A percentile compares a stretch with the other conserved stretches of the same genome.
These are phyloP conservation scores for Brasilioporus rufonigricans DNA, from an alignment of 768 basidiomycete genomes.

Conservation along the genomic window DNA sequence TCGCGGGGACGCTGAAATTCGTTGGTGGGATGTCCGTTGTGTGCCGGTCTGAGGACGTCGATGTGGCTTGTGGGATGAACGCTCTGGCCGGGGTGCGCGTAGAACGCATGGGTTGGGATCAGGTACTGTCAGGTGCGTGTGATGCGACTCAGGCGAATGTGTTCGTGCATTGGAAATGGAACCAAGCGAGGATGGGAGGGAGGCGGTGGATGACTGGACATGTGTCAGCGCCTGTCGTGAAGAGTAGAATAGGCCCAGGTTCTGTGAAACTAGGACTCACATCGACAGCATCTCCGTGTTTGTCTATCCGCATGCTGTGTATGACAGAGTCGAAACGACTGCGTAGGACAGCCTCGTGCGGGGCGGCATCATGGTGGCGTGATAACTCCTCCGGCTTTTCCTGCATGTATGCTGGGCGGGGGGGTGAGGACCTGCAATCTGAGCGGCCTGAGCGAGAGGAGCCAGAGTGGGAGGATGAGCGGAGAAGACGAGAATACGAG, in stretches of 20 bases:
- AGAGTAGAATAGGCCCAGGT: conserved; percentile 11
- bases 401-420: conserved; percentile 4
- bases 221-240: conserved; percentile 18
- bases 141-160: conserved; percentile 28
- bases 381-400: conserved; percentile 23
- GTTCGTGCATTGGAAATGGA: conserved; percentile 26
- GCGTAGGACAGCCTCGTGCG: conserved; percentile 54
- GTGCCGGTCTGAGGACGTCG: conserved; percentile 12
- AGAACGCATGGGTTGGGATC: conserved; percentile 16
- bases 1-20: conserved; percentile 12
- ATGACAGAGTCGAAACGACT: conserved; percentile 53
- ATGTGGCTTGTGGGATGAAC: neutral
- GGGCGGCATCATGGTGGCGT: conserved; percentile 34
- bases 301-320: conserved; percentile 30
- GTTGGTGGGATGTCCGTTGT: conserved; percentile 8
- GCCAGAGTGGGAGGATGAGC: conserved; percentile 26
- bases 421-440: conserved; percentile 16
- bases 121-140: conserved; percentile 20
- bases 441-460: conserved; percentile 28
- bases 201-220: conserved; percentile 25
- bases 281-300: conserved; percentile 17
- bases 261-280: conserved; percentile 17
- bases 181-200: conserved; percentile 29
- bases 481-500: conserved; percentile 23
- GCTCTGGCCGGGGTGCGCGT: conserved; percentile 3